Percentiles rank a stretch among this genome's conserved stretches.
phyloP scores from a whole-genome alignment of 768 basidiomycete species.

The Chlorophyllum brunneum region DNA sequence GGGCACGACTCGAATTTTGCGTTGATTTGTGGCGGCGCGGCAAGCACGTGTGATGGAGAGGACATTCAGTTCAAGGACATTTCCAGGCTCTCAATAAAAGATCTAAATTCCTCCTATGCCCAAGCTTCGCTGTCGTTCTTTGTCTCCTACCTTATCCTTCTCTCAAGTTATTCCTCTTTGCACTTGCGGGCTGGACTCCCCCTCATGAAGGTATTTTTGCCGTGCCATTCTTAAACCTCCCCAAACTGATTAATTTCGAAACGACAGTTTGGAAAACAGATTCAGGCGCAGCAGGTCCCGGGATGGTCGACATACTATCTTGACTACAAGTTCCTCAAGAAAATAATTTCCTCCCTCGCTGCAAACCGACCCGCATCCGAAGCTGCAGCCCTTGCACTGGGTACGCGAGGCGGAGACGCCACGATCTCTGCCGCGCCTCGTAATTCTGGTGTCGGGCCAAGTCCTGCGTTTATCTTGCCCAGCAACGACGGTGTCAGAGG shows the following conservation, averaged over 20 bases:
- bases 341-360: conserved; percentile 94
- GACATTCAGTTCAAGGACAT: neutral
- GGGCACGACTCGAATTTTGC: too few species aligned
- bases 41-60: conserved; percentile 15
- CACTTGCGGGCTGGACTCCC: neutral
- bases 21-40: neutral
- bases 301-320: conserved; percentile 96
- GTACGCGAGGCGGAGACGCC: conserved; percentile 64
- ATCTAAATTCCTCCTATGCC: conserved; percentile 3
- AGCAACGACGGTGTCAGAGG: conserved; percentile 71
- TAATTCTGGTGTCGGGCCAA: too few species aligned
- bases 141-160: neutral
- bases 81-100: neutral
- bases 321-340: conserved; percentile 98
- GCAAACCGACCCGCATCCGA: conserved; percentile 89
- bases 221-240: conserved; percentile 2
- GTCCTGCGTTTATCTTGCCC: conserved; percentile 59
- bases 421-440: conserved; percentile 20
- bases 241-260: conserved; percentile 13
- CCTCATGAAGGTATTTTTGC: conserved; percentile 31
- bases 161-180: conserved; percentile 1
- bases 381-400: conserved; percentile 81
- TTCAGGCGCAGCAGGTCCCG: conserved; percentile 92
- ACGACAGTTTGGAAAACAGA: conserved; percentile 94
- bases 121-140: neutral